Evolutionary conservation across 2,329 filamentous ascomycete species (phyloP).

Genomic region (Aspergillus pseudotamarii): DNA sequence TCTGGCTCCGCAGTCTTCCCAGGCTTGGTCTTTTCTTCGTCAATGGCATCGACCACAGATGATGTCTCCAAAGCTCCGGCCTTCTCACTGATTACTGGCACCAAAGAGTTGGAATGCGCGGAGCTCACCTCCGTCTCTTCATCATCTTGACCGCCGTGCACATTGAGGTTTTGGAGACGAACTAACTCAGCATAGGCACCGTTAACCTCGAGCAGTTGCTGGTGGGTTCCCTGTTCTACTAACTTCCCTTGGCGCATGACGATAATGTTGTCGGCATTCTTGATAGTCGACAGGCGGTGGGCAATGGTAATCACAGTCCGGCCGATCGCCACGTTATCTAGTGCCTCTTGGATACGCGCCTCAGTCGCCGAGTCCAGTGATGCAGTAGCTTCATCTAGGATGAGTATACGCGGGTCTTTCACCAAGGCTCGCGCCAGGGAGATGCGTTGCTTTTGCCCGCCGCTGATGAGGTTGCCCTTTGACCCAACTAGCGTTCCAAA

Average conservation of each 20-base stretch:
- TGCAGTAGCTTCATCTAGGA: slow-evolving; percentile 88
- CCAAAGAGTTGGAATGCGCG: neutral
- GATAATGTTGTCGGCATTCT: slow-evolving; percentile 47
- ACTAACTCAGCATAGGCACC: slow-evolving; percentile 49
- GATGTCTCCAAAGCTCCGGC: slow-evolving; percentile 6
- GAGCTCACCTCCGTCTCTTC: slow-evolving; percentile 13
- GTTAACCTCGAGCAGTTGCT: slow-evolving; percentile 38
- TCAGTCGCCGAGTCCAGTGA: slow-evolving; percentile 87
- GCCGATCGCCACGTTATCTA: slow-evolving; percentile 70
- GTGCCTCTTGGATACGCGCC: slow-evolving; percentile 79
- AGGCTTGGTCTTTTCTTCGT: slow-evolving; percentile 22
- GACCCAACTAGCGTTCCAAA: slow-evolving; percentile 86
- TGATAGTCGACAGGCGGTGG: slow-evolving; percentile 50
- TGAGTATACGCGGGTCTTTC: slow-evolving; percentile 78
- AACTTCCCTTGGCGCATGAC: slow-evolving; percentile 48
- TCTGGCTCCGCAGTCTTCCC: slow-evolving; percentile 17
- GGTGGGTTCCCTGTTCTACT: slow-evolving; percentile 49
- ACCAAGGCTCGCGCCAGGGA: slow-evolving; percentile 82
- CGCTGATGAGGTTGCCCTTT: slow-evolving; percentile 77
- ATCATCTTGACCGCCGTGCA: slow-evolving; percentile 1
- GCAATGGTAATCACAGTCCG: slow-evolving; percentile 45
- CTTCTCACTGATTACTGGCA: slow-evolving; percentile 8
- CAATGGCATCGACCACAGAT: slow-evolving; percentile 25
- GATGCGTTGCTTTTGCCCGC: slow-evolving; percentile 89
- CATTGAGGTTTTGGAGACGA: slow-evolving; percentile 53